These are phyloP conservation scores for Fusarium sp. DNA, from an alignment of 2,329 filamentous ascomycete species.

Conservation along the genomic window DNA sequence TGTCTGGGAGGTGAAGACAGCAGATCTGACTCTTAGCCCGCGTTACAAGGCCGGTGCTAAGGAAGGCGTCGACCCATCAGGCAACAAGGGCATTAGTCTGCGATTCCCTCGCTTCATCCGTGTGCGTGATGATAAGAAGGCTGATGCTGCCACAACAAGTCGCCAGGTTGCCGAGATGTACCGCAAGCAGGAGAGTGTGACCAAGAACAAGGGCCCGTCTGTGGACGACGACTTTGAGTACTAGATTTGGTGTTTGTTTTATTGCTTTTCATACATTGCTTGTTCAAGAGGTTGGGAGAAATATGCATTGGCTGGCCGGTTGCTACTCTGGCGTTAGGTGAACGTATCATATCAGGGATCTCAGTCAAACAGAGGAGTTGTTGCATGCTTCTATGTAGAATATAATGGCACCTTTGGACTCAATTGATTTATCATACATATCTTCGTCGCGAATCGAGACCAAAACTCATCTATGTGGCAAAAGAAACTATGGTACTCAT, in stretches of 20 bases:
- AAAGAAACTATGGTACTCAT: slow-evolving; percentile 12
- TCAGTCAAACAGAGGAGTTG: slow-evolving; percentile 14
- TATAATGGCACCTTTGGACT: neutral
- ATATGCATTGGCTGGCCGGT: slow-evolving; percentile 15
- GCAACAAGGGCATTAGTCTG: slow-evolving; percentile 86
- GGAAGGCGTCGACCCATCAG: slow-evolving; percentile 80
- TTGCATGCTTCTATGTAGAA: slow-evolving; percentile 5
- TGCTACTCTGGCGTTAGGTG: slow-evolving; percentile 34
- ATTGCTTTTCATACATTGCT: neutral
- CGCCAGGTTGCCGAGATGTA: slow-evolving; percentile 97
- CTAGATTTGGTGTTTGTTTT: slow-evolving; percentile 58
- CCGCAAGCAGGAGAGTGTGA: slow-evolving; percentile 90
- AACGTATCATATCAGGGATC: neutral
- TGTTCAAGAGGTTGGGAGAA: neutral
- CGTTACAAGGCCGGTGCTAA: slow-evolving; percentile 92
- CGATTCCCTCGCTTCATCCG: slow-evolving; percentile 95
- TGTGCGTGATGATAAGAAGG: slow-evolving; percentile 94
- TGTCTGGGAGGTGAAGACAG: slow-evolving; percentile 98
- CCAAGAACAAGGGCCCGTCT: slow-evolving; percentile 86
- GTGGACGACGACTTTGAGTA: slow-evolving; percentile 99
- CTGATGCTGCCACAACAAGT: slow-evolving; percentile 88
- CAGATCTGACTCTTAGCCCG: slow-evolving; percentile 92
- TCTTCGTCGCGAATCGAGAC: neutral
- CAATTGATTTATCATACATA: neutral
- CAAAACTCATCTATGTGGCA: slow-evolving; percentile 13